Conservation (phyloP, 2,329 filamentous ascomycete species). For the Diaporthe velutina region DNA sequence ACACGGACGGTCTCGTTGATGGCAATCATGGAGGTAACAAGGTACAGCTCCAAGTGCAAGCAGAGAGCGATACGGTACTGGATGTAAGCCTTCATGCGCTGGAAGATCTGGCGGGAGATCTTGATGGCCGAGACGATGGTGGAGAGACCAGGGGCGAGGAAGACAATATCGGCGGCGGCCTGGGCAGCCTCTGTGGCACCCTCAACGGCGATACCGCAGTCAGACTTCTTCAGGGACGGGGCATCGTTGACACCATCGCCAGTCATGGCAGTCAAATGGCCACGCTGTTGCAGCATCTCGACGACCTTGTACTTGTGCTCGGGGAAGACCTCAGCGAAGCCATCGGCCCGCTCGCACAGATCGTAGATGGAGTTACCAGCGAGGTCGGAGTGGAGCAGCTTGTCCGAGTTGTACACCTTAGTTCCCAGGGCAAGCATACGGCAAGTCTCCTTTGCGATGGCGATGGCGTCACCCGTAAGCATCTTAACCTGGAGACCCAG, state of each 20-base stretch:
- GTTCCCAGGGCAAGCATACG: conserved; percentile 84
- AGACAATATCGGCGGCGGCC: conserved; percentile 80
- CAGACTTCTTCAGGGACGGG: conserved; percentile 79
- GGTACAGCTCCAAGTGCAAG: conserved; percentile 81
- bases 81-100: conserved; percentile 83
- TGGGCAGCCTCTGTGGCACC: conserved; percentile 80
- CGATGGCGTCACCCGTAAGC: conserved; percentile 84
- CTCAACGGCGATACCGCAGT: conserved; percentile 81
- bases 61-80: conserved; percentile 83
- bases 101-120: conserved; percentile 81
- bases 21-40: conserved; percentile 83
- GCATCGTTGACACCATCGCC: conserved; percentile 81
- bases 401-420: conserved; percentile 85
- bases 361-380: conserved; percentile 80
- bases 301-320: conserved; percentile 84
- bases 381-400: conserved; percentile 81
- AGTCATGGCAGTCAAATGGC: conserved; percentile 81
- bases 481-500: conserved; percentile 79
- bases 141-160: conserved; percentile 78
- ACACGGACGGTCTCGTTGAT: conserved; percentile 81
- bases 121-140: conserved; percentile 82
- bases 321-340: conserved; percentile 81
- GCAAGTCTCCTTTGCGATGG: conserved; percentile 85
- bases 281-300: conserved; percentile 78
- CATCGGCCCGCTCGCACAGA: conserved; percentile 79